A percentile compares a stretch with the other conserved stretches of the same genome.
phyloP scores from a whole-genome alignment of 2,329 filamentous ascomycete genomes.

The Dactylellina sp. region DNA sequence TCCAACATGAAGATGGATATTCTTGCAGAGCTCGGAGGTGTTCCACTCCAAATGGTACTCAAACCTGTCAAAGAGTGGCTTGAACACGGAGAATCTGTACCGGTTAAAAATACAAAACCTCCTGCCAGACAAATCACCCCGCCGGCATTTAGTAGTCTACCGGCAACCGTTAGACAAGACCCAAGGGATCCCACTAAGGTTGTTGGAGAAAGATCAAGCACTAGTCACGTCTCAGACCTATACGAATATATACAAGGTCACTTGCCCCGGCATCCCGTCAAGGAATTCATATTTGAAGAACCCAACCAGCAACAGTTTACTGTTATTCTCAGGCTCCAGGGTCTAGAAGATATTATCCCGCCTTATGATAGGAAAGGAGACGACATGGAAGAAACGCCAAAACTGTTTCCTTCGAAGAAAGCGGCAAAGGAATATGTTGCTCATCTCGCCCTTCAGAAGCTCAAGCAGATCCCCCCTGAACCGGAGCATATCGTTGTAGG shows the following conservation, averaged over 20 bases:
- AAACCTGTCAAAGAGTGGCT: conserved; percentile 36
- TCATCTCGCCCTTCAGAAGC: conserved; percentile 16
- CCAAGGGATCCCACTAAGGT: conserved; percentile 38
- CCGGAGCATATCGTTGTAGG: conserved; percentile 38
- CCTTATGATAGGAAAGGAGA: conserved; percentile 40
- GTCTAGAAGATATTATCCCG: conserved; percentile 15
- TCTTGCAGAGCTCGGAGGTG: conserved; percentile 23
- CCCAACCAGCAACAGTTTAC: conserved; percentile 48
- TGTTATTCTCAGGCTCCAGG: conserved; percentile 31
- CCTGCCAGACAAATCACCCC: conserved; percentile 28
- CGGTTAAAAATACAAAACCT: conserved; percentile 44
- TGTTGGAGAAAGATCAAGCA: conserved; percentile 39
- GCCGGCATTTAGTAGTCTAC: conserved; percentile 42
- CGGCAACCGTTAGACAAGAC: conserved; percentile 30
- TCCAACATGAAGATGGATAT: conserved; percentile 19
- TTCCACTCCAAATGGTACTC: conserved; percentile 30
- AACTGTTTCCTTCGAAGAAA: conserved; percentile 52
- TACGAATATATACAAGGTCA: conserved; percentile 55
- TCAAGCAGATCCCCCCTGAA: conserved; percentile 17
- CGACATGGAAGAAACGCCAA: conserved; percentile 22
- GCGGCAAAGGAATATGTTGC: conserved; percentile 52
- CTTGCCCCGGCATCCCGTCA: conserved; percentile 26
- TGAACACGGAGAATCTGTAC: conserved; percentile 22
- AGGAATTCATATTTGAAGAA: conserved; percentile 36
- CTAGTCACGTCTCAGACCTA: conserved; percentile 47